Percentiles rank a stretch among this genome's conserved stretches.
Evolutionary conservation across 1,284 basidiomycete species (phyloP).

Genomic region (Ceratorhiza oryzae-sativae): DNA sequence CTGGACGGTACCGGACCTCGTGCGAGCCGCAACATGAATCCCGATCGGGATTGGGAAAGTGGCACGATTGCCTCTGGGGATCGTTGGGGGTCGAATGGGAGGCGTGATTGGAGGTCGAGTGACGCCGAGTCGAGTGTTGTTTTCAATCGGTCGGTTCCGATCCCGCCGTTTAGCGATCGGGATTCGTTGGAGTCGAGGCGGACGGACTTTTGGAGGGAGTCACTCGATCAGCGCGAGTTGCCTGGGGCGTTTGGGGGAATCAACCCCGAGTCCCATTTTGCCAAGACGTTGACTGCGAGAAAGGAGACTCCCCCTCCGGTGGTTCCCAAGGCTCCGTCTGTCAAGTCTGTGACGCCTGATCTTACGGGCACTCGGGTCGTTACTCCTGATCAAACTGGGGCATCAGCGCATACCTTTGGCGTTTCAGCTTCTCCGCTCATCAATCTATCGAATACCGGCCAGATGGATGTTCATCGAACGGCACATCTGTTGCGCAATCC

Average conservation of each 20-base stretch:
- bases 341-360: background rate
- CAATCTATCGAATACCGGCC: background rate
- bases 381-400: constrained; percentile 10
- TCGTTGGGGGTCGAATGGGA: background rate
- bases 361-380: background rate
- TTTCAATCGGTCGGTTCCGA: constrained; percentile 2
- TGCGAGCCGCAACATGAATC: background rate
- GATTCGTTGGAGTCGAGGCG: constrained; percentile 9
- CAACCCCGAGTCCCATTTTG: constrained; percentile 38
- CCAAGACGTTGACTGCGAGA: constrained; percentile 21
- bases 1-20: background rate
- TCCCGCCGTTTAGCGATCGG: constrained; percentile 22
- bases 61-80: background rate
- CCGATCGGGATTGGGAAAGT: background rate
- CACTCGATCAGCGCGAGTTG: background rate
- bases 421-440: background rate
- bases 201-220: constrained; percentile 11
- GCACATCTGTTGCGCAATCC: constrained; percentile 10
- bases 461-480: background rate
- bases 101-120: background rate
- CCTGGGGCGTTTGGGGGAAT: constrained; percentile 12
- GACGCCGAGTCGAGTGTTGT: constrained; percentile 29
- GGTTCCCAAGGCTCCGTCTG: background rate
- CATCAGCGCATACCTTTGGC: constrained; percentile 30
- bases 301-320: background rate